phyloP scores from a whole-genome alignment of 148 eudicot species.

The Cornus controversa region DNA sequence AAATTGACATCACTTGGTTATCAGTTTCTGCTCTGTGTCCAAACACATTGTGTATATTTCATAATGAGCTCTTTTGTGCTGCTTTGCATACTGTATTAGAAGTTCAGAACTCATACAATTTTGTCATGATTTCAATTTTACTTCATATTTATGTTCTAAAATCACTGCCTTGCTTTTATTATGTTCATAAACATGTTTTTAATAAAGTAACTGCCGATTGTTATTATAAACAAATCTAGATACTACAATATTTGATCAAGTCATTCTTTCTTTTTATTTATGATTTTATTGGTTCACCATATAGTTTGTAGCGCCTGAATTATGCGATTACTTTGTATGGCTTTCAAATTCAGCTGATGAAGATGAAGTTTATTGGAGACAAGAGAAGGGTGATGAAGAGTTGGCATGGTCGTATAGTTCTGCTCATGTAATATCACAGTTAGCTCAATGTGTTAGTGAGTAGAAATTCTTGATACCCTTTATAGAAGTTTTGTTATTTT shows the following conservation, averaged over 20 bases:
- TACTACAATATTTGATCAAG: neutral
- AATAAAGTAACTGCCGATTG: neutral
- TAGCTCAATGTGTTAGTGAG: conserved; percentile 76
- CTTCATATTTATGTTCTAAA: neutral
- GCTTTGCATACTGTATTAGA: neutral
- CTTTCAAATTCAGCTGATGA: conserved; percentile 54
- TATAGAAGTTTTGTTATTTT: no score
- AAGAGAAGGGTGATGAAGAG: conserved; percentile 41
- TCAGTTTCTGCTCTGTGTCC: neutral
- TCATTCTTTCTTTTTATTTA: neutral
- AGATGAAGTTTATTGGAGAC: conserved; percentile 52
- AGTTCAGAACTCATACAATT: neutral
- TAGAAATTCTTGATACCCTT: conserved; percentile 18
- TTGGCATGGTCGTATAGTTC: conserved; percentile 45
- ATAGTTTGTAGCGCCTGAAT: neutral
- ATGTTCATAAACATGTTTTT: neutral
- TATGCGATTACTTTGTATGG: conserved; percentile 2
- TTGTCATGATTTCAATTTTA: neutral
- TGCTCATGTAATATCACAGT: conserved; percentile 45
- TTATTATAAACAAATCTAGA: neutral
- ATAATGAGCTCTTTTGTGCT: neutral
- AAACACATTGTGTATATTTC: neutral
- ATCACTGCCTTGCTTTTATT: neutral
- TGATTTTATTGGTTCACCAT: neutral
- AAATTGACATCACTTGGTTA: no score